A percentile compares a stretch with the other conserved stretches of the same genome.
phyloP scores from a whole-genome alignment of 2,329 filamentous ascomycete genomes.

The Alternaria sp. region DNA sequence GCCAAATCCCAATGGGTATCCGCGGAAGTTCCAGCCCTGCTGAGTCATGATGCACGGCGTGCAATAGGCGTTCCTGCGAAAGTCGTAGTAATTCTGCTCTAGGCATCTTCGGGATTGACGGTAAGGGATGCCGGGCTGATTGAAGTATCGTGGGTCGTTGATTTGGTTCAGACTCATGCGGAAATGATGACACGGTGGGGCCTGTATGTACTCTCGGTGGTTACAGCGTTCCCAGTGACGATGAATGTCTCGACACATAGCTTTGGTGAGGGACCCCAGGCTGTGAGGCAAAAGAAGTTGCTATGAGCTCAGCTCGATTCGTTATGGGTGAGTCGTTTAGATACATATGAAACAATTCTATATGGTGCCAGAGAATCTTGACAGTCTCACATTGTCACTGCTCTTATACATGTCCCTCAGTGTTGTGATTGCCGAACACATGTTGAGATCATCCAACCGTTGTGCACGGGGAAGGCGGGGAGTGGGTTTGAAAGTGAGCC shows the following conservation, averaged over 20 bases:
- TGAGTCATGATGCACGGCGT: slow-evolving; percentile 4
- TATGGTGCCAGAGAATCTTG: background rate
- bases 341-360: background rate
- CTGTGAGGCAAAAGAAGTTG: background rate
- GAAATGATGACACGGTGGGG: slow-evolving; percentile 3
- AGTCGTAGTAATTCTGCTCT: background rate
- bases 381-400: background rate
- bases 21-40: slow-evolving; percentile 16
- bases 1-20: slow-evolving; percentile 1
- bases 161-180: slow-evolving; percentile 9
- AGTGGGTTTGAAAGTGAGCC: background rate
- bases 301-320: background rate
- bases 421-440: background rate
- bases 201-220: slow-evolving; percentile 15
- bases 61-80: slow-evolving; percentile 4
- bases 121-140: slow-evolving; percentile 13
- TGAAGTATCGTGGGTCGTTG: slow-evolving; percentile 12
- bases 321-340: background rate
- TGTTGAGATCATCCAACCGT: background rate
- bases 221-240: slow-evolving; percentile 11
- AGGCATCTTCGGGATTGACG: slow-evolving; percentile 3
- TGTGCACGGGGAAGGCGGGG: background rate
- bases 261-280: too few relatives aligned
- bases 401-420: background rate
- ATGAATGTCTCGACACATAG: slow-evolving; percentile 15